Base-by-base conservation (phyloP, 1,284 basidiomycete species). In the Sphagnurus paluster region DNA sequence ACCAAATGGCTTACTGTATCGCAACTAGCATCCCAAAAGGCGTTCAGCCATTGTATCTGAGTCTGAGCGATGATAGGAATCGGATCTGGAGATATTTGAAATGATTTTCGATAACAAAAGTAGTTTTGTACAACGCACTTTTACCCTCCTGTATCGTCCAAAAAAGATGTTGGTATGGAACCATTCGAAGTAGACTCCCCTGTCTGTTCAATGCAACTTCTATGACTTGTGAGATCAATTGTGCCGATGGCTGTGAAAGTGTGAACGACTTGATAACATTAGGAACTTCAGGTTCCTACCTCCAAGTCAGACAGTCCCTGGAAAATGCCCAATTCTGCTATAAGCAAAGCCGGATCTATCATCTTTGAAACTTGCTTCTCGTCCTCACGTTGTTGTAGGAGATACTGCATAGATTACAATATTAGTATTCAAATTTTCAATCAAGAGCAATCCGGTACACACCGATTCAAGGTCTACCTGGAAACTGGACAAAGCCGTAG, bases 81-180 rank as follows among this genome's bases (percentile, higher is more conserved):
- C 17, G 58, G 29, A 20, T 65, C 77, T 77, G 25, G 13, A 5
- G 25, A 5, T 16, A 25, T 21, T 24, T 29, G n/a, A 36, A 26
- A 16, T 28, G 13, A 32, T 20, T 20, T 3, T 20, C 37, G 13
- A 26, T 16, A 29, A 26, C 26, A 21, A 19, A 39, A 25, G 14
- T 41, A 10, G 7, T 2, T 45, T 39, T 45, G 21, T 10, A 49
- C 26, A n/a, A 42, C 75, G 54, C 56, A 74, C 74, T 53, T 52
- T 63, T 55, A 7, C 50, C 61, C 4, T 65, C 65, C 29, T 79
- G 70, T 5, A 63, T 32, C 23, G 62, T 58, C 84, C 83, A 86
- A 32, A 74, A 36, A 9, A 79, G 57, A 53, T 82, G 80, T 50
- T 79, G 78, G 56, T 82, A 83, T 2, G 71, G 60, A 10, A 75